Percentiles rank a stretch among this genome's conserved stretches.
Evolutionary conservation across 306 rosid genomes (phyloP).

Genomic region (Dryas drummondii): DNA sequence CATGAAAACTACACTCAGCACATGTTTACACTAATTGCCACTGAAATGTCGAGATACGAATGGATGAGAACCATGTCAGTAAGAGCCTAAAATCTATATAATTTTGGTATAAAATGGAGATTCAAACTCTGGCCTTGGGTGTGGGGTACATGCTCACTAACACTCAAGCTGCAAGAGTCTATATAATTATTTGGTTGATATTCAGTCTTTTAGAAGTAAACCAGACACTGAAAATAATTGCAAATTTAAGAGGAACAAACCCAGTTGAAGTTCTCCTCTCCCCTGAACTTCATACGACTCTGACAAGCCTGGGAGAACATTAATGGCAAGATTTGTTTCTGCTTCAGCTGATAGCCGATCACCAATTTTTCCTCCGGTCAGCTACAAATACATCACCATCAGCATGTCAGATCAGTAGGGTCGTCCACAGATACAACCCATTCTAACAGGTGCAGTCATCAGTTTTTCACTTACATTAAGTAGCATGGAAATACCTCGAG

Average conservation of each 20-base stretch:
- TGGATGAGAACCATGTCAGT: not conserved
- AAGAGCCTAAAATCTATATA: not conserved
- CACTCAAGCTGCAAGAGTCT: not conserved
- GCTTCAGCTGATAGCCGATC: conserved; percentile 90
- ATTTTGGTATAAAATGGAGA: too few relatives aligned
- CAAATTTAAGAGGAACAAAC: conserved; percentile 46
- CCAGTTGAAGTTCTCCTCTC: conserved; percentile 98
- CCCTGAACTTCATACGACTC: conserved; percentile 98
- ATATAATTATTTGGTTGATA: not conserved
- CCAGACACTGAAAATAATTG: conserved; percentile 19
- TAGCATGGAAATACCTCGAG: not conserved
- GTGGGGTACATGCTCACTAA: too few relatives aligned
- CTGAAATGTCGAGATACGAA: conserved; percentile 8
- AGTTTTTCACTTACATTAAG: not conserved
- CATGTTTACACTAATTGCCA: conserved; percentile 6
- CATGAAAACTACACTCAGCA: conserved; percentile 27
- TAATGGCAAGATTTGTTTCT: conserved; percentile 97
- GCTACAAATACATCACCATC: conserved; percentile 45
- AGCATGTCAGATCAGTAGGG: conserved; percentile 29
- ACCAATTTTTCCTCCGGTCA: conserved; percentile 93
- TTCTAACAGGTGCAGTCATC: not conserved
- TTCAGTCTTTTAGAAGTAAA: conserved; percentile 4
- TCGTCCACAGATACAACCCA: not conserved
- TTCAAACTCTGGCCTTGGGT: too few relatives aligned
- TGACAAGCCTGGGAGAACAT: conserved; percentile 90